Base-by-base conservation (phyloP, 2,329 filamentous ascomycete species). In the Talaromyces sp. region DNA sequence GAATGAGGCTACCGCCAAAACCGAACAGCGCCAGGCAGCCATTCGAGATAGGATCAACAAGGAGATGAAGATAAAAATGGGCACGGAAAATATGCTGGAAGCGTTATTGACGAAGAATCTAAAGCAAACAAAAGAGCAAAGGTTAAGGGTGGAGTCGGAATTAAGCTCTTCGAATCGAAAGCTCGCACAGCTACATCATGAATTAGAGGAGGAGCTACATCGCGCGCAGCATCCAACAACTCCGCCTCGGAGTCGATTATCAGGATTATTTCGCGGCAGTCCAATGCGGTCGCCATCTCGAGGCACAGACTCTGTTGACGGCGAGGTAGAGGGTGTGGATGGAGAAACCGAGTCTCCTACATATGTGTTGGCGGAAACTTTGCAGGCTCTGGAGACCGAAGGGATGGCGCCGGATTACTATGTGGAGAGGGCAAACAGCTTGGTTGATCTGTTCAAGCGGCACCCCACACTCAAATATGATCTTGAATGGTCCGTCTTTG, bases 1-100 rank as follows among this genome's bases (percentile, higher is more conserved):
- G 66, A 85, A 87, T 58, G 84, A 86, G 62, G 76, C 70, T 5
- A 79, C 68, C 64, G 83, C 82, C 10, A 83, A 87, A 8, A 83
- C 87, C 15, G 92, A 96, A 73, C 87, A 92, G 75, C 84, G 87
- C 47, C 86, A 96, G 69, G 84, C 87, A 25, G 82, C 85, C 57
- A 83, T 97, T 65, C 88, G 89, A 70, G 93, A 97, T 69, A 86
- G 89, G 71, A 88, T 99, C 65, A 93, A 92, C 67, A 93, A 96
- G 70, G 96, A 99, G 78, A 88, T 93, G 79, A 98, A 98, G 81
- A 98, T 99, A 73, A 97, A 96, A 76, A 90, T 93, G 70, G 95
- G 95, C 22, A 97, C 93, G 62, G 95, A 99, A 80, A 99, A 99
- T 73, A 88, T 99, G 85, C 82, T 99, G 44, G 95, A 99, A 79